Base-by-base conservation (phyloP, 2,329 filamentous ascomycete species). In the Huntiella decipiens region DNA sequence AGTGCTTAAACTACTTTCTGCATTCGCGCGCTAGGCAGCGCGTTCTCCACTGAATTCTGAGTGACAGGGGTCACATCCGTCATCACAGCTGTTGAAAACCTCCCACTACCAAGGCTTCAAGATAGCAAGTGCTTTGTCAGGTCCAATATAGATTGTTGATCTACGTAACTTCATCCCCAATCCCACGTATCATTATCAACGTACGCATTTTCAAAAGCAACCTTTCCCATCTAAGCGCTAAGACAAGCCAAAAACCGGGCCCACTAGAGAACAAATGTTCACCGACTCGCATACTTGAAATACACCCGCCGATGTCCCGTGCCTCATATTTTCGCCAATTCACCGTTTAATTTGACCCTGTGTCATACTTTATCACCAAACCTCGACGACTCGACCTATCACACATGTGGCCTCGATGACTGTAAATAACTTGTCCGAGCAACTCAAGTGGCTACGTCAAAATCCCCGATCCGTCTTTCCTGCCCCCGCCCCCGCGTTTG, bases 391-490 rank as follows among this genome's bases (percentile, higher is more conserved):
- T 40, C 38, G 17, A n/a, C 19, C 39, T 13, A 15, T 17, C 13
- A 43, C 31, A 16, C n/a, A 32, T 13, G 10, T 13, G 28, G 17
- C n/a, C 38, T 69, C 68, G 63, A 76, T 76, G 72, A 76, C 72
- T 63, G 70, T 68, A 57, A 74, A 75, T 61, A 76, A 76, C 56
- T 65, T 76, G 50, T 58, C 60, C 54, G 66, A 71, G 56, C 69
- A 76, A 57, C 61, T 76, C 54, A 62, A 67, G 54, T 76, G 72
- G 72, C 63, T 76, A 55, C 56, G 73, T 54, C 63, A 63, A 54
- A 68, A 71, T 57, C 58, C 62, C 54, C 56, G 60, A 47, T 56
- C 60, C 54, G 59, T 58, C 53, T 61, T 59, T 56, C 63, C 63
- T 43, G 49, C 61, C 60, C 48, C 58, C 56, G 50, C 61, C 60